Conservation (phyloP, 2,329 filamentous ascomycete genomes). For the Teratosphaeria nubilosa region DNA sequence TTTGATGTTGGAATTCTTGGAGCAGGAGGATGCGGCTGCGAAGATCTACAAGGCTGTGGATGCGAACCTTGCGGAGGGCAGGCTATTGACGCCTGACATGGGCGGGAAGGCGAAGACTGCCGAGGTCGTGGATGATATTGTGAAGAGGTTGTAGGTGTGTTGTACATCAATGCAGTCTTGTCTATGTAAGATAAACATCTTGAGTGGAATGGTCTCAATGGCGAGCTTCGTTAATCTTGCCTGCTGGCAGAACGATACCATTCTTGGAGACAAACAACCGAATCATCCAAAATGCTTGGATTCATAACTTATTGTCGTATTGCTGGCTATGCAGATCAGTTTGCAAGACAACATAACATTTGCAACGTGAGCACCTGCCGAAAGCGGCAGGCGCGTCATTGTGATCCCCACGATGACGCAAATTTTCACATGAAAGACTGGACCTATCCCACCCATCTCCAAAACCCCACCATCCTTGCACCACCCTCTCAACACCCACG, state of each 20-base stretch:
- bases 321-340: background rate
- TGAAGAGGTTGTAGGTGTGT: constrained; percentile 60
- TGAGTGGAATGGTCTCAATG: background rate
- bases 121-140: constrained; percentile 77
- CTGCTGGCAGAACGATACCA: background rate
- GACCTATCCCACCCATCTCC: background rate
- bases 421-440: constrained; percentile 1
- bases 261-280: too few species aligned
- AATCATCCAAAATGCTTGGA: too few species aligned
- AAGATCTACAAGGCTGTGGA: constrained; percentile 89
- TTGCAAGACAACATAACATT: background rate
- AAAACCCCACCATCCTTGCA: background rate
- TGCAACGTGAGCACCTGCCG: background rate
- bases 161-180: background rate
- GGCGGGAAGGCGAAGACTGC: constrained; percentile 78
- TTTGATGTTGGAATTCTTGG: constrained; percentile 92
- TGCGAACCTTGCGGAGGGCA: constrained; percentile 74
- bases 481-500: background rate
- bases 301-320: too few species aligned
- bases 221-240: background rate
- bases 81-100: constrained; percentile 76
- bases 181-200: background rate
- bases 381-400: background rate
- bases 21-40: constrained; percentile 75
- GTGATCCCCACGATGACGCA: background rate